These are phyloP conservation scores for Schoenoplectus tabernaemontani DNA, from an alignment of 202 grass and related monocot genomes.

Conservation along the genomic window DNA sequence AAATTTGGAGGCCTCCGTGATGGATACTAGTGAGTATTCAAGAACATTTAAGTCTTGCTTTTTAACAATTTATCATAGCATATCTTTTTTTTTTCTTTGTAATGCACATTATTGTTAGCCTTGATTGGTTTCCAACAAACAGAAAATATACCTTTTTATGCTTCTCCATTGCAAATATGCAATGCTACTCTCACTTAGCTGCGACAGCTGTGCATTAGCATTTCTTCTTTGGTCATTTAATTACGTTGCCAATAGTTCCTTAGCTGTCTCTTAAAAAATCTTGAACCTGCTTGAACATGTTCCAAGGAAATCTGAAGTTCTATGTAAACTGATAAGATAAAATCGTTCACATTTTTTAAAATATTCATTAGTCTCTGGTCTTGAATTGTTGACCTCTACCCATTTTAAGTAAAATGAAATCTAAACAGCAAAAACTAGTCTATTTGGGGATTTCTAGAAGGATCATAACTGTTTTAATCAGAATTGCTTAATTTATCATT, in stretches of 20 bases:
- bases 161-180: not conserved
- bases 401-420: not conserved
- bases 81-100: not conserved
- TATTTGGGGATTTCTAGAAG: not conserved
- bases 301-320: not conserved
- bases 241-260: not conserved
- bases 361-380: not conserved
- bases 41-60: not conserved
- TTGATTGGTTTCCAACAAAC: not conserved
- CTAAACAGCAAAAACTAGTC: not conserved
- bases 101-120: not conserved
- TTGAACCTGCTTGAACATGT: not conserved
- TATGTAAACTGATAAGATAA: not conserved
- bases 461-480: not conserved
- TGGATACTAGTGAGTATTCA: conserved; percentile 44
- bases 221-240: not conserved
- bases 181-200: not conserved
- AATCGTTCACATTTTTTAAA: not conserved
- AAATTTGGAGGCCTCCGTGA: conserved; percentile 57
- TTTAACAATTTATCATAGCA: not conserved
- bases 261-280: not conserved
- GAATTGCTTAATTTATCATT: not conserved
- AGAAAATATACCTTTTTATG: not conserved
- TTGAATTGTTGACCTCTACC: not conserved
- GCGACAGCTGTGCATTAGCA: not conserved